Percentiles rank a stretch among this genome's conserved stretches.
These are phyloP conservation scores for Rostrohypoxylon terebratum DNA, from an alignment of 495 filamentous ascomycete genomes.

Conservation along the genomic window DNA sequence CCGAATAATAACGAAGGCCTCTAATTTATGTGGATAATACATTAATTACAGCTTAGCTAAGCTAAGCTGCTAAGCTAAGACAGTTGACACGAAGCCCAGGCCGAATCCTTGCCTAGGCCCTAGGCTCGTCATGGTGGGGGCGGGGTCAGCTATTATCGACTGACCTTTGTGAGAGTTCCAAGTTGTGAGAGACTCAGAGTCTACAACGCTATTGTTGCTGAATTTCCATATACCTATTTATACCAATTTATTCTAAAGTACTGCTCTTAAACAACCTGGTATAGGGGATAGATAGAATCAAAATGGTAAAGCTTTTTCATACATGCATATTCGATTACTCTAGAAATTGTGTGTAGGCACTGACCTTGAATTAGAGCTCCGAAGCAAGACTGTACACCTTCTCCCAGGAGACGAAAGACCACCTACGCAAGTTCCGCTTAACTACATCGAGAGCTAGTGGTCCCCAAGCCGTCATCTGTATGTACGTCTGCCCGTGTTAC, in stretches of 20 bases:
- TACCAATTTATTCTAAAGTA: background rate
- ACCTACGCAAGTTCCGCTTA: slow-evolving; percentile 91
- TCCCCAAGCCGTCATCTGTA: slow-evolving; percentile 95
- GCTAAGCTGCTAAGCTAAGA: slow-evolving; percentile 18
- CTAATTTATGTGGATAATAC: background rate
- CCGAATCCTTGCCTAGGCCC: background rate
- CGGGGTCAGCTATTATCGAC: slow-evolving; percentile 38
- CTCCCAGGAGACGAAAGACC: slow-evolving; percentile 85
- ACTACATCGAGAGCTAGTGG: slow-evolving; percentile 87
- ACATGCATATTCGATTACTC: background rate
- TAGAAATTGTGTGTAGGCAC: background rate
- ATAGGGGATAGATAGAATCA: background rate
- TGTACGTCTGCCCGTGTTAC: slow-evolving; percentile 55
- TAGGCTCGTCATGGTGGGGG: slow-evolving; percentile 40
- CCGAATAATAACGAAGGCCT: background rate
- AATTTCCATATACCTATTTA: slow-evolving; percentile 4
- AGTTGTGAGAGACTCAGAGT: background rate
- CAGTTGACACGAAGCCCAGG: background rate
- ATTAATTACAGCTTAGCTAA: slow-evolving; percentile 27
- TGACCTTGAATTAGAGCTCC: slow-evolving; percentile 65
- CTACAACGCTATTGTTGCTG: slow-evolving; percentile 3
- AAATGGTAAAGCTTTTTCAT: slow-evolving; percentile 21
- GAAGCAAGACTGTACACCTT: slow-evolving; percentile 94
- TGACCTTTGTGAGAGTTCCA: slow-evolving; percentile 16
- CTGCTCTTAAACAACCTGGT: background rate